These are phyloP conservation scores for Prunus dulcis DNA, from an alignment of 306 rosid genomes.

Conservation along the genomic window DNA sequence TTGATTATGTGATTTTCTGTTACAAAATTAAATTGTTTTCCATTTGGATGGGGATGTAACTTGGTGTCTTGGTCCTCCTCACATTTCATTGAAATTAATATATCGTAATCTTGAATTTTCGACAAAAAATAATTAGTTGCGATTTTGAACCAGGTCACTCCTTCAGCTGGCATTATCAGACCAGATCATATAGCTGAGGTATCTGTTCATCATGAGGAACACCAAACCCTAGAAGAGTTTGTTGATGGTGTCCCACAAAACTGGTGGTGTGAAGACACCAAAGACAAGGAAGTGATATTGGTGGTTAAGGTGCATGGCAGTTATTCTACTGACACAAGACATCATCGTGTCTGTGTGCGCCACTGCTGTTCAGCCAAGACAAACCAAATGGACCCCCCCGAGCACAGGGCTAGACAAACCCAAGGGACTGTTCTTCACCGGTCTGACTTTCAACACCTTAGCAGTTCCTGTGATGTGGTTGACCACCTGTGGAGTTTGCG, in stretches of 20 bases:
- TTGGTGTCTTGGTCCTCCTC: neutral
- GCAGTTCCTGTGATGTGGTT: constrained; percentile 69
- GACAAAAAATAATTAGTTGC: constrained; percentile 4
- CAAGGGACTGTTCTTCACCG: constrained; percentile 72
- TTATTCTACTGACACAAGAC: constrained; percentile 47
- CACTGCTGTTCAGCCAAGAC: constrained; percentile 62
- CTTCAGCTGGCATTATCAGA: constrained; percentile 75
- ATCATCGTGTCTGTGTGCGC: constrained; percentile 70
- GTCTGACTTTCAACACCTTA: constrained; percentile 67
- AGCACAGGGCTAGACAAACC: constrained; percentile 38
- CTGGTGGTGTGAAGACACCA: constrained; percentile 89
- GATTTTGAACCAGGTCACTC: constrained; percentile 62
- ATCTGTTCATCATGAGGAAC: constrained; percentile 81
- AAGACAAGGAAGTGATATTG: constrained; percentile 78
- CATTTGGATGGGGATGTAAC: neutral
- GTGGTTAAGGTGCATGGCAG: constrained; percentile 70
- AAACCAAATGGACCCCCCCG: constrained; percentile 31
- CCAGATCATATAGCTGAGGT: constrained; percentile 81
- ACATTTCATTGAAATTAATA: neutral
- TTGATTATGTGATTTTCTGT: neutral
- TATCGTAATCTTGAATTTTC: neutral
- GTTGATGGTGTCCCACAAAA: constrained; percentile 77
- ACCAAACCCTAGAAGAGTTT: constrained; percentile 68
- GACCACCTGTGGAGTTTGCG: constrained; percentile 58
- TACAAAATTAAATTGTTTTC: neutral